Base-by-base conservation (phyloP, 495 filamentous ascomycete species). In the Daldinia grandis region DNA sequence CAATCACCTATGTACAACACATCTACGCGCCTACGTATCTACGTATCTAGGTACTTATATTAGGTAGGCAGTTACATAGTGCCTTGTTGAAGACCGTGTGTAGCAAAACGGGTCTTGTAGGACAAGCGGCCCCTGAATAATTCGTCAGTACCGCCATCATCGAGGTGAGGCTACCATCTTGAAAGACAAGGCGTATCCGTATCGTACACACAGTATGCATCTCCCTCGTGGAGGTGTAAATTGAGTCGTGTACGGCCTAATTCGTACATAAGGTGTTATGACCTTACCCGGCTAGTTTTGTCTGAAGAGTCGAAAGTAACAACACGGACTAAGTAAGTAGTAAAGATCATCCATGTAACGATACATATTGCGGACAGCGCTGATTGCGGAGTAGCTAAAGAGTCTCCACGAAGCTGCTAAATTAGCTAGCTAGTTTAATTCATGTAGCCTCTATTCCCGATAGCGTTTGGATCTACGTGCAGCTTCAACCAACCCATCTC, bases 341-440 rank as follows among this genome's bases (percentile, higher is more conserved):
- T 28, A 53, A 37, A 60, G 51, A 60, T 38, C 31, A 17, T 58
- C 25, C n/a, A 31, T 64, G 54, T 51, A 65, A 58, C 51, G 53
- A 51, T 58, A 42, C 40, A 62, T 37, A 53, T 28, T 60, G 56
- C 28, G 61, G 67, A 69, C n/a, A n/a, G n/a, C n/a, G n/a, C n/a
- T n/a, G n/a, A 53, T 28, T 60, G 56, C 28, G 61, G 67, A 69
- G 53, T 35, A 35, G 9, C 33, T 54, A 38, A 40, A 21, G 31
- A 40, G 15, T 42, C 54, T 58, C 63, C 62, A 44, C 55, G 40
- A 62, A 60, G 62, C 24, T 49, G 30, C 62, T 71, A 71, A 65
- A 65, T 58, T 71, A 71, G 58, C 27, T 66, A 51, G 58, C 51
- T 62, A 35, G 28, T 10, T 63, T 62, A 53, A 35, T 58, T 66